These are phyloP conservation scores for Cladosporium sp. DNA, from an alignment of 2,329 filamentous ascomycete species.

Conservation along the genomic window DNA sequence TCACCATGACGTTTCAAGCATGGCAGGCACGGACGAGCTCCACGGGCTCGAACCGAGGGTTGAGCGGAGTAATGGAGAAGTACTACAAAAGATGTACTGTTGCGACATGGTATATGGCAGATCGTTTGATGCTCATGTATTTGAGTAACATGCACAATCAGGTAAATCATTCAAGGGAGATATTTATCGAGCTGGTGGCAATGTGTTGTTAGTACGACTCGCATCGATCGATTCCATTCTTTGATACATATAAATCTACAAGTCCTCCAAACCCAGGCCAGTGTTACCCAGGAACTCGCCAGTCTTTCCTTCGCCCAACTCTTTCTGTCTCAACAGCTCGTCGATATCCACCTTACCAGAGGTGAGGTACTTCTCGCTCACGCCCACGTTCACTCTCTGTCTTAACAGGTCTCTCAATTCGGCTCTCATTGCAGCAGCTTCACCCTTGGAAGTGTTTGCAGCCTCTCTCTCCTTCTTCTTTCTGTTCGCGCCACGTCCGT, in stretches of 20 bases:
- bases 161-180: background rate
- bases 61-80: background rate
- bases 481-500: slow-evolving; percentile 66
- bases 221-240: background rate
- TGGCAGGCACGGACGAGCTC: background rate
- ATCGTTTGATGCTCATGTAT: background rate
- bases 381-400: slow-evolving; percentile 78
- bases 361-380: slow-evolving; percentile 83
- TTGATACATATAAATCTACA: slow-evolving; percentile 16
- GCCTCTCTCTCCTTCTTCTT: slow-evolving; percentile 74
- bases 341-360: slow-evolving; percentile 81
- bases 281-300: slow-evolving; percentile 66
- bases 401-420: slow-evolving; percentile 71
- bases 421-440: slow-evolving; percentile 68
- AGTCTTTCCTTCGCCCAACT: slow-evolving; percentile 55
- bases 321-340: slow-evolving; percentile 56
- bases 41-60: background rate
- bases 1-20: slow-evolving; percentile 5
- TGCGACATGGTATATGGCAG: background rate
- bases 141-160: background rate
- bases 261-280: slow-evolving; percentile 44
- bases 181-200: background rate
- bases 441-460: slow-evolving; percentile 67
- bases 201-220: background rate
- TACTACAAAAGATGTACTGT: background rate